phyloP scores from a whole-genome alignment of 2,329 filamentous ascomycete genomes.

The Trichothecium sympodiale region DNA sequence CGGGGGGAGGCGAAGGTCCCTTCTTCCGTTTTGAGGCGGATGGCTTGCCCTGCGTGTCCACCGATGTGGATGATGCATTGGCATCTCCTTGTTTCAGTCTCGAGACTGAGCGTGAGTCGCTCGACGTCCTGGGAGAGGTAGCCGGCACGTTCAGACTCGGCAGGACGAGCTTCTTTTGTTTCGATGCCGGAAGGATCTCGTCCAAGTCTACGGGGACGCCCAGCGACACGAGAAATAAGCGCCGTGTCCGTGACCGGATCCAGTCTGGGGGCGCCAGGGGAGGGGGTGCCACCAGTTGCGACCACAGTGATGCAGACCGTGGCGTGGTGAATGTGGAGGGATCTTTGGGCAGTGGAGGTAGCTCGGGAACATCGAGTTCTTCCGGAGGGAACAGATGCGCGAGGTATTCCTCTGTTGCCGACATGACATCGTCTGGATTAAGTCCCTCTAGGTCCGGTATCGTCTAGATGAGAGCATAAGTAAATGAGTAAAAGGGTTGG shows the following conservation, averaged over 20 bases:
- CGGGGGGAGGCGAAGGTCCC: constrained; percentile 57
- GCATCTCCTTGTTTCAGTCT: constrained; percentile 33
- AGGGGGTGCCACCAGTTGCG: constrained; percentile 87
- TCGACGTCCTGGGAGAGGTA: constrained; percentile 43
- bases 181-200: constrained; percentile 91
- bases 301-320: constrained; percentile 85
- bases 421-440: constrained; percentile 46
- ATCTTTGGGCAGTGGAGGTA: constrained; percentile 39
- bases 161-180: constrained; percentile 93
- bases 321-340: constrained; percentile 70
- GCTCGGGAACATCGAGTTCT: constrained; percentile 36
- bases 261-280: constrained; percentile 93
- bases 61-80: constrained; percentile 45
- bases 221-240: constrained; percentile 88
- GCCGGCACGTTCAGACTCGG: constrained; percentile 70
- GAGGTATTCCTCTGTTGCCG: constrained; percentile 55
- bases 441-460: constrained; percentile 58
- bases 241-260: constrained; percentile 90
- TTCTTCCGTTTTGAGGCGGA: constrained; percentile 31
- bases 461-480: constrained; percentile 29
- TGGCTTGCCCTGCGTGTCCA: constrained; percentile 48
- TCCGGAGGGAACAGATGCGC: constrained; percentile 53
- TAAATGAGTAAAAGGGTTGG: constrained; percentile 11
- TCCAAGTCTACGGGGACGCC: constrained; percentile 94
- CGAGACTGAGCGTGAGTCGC: constrained; percentile 38